A percentile compares a stretch with the other conserved stretches of the same genome.
Conservation (phyloP, 2,329 filamentous ascomycete species). For the Xylaria sp. region DNA sequence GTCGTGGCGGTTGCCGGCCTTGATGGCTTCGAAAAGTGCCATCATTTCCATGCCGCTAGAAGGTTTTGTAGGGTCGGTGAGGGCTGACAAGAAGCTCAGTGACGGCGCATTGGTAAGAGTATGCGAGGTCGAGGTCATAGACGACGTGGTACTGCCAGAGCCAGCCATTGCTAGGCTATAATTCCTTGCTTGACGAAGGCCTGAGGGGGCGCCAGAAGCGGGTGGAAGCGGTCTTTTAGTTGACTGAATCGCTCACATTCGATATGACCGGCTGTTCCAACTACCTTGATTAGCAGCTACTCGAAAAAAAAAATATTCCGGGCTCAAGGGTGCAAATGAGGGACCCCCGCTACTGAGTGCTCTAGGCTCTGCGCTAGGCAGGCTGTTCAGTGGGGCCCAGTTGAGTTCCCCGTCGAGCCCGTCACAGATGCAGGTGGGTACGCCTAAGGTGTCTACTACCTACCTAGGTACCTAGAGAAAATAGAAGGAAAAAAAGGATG, state of each 20-base stretch:
- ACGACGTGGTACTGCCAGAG: constrained; percentile 64
- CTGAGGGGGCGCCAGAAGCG: not conserved
- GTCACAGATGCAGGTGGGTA: not conserved
- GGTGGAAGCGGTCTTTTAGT: constrained; percentile 24
- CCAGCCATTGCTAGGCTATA: constrained; percentile 49
- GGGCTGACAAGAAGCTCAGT: constrained; percentile 55
- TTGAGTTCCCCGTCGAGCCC: too few species aligned
- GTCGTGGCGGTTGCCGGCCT: constrained; percentile 70
- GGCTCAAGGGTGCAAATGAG: constrained; percentile 38
- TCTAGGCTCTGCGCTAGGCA: not conserved
- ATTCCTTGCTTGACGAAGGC: constrained; percentile 12
- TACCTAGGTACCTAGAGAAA: too few species aligned
- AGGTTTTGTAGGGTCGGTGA: constrained; percentile 48
- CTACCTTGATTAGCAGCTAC: not conserved
- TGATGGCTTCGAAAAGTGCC: constrained; percentile 67
- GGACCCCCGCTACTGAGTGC: constrained; percentile 34
- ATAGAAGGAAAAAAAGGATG: too few species aligned
- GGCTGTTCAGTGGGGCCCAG: not conserved
- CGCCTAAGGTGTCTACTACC: too few species aligned
- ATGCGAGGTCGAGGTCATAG: constrained; percentile 72
- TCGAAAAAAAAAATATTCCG: constrained; percentile 38
- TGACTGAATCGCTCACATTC: constrained; percentile 14
- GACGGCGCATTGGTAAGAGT: constrained; percentile 66
- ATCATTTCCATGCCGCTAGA: constrained; percentile 54
- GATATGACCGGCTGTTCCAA: constrained; percentile 12